A percentile compares a stretch with the other conserved stretches of the same genome.
Conservation (phyloP, 1,284 basidiomycete genomes). For the Coniferiporia sulphurascens region DNA sequence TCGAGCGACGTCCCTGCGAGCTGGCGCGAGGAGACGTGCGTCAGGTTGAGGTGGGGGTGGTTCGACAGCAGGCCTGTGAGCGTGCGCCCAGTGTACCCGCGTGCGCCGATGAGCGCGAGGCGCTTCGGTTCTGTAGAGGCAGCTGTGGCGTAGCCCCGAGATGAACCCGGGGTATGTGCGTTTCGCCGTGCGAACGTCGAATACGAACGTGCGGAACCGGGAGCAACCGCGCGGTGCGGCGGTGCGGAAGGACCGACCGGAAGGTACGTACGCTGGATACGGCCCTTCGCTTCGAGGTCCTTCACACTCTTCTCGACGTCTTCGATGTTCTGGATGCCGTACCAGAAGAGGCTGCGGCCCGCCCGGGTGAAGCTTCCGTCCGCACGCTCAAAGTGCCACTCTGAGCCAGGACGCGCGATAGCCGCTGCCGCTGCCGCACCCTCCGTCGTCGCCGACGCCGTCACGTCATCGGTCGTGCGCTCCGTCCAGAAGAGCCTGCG, state of each 20-base stretch:
- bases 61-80: constrained; percentile 79
- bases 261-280: constrained; percentile 85
- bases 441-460: constrained; percentile 1
- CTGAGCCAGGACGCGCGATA: constrained; percentile 35
- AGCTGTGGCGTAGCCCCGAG: constrained; percentile 52
- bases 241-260: constrained; percentile 84
- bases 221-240: constrained; percentile 46
- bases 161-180: constrained; percentile 37
- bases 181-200: constrained; percentile 64
- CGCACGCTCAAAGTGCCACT: constrained; percentile 98
- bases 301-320: constrained; percentile 89
- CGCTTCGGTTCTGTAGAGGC: constrained; percentile 68
- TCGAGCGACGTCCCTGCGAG: constrained; percentile 80
- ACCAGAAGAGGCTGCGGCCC: constrained; percentile 95
- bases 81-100: constrained; percentile 94
- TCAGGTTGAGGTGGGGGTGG: constrained; percentile 86
- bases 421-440: background rate
- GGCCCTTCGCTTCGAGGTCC: constrained; percentile 79
- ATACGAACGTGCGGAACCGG: constrained; percentile 52
- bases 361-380: constrained; percentile 97
- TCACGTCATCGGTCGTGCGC: constrained; percentile 69
- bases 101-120: constrained; percentile 92
- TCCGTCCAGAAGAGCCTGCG: constrained; percentile 95
- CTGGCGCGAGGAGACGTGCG: constrained; percentile 95
- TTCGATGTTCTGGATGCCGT: constrained; percentile 86